These are phyloP conservation scores for Chenopodium formosanum DNA, from an alignment of 148 eudicot genomes.

Conservation along the genomic window DNA sequence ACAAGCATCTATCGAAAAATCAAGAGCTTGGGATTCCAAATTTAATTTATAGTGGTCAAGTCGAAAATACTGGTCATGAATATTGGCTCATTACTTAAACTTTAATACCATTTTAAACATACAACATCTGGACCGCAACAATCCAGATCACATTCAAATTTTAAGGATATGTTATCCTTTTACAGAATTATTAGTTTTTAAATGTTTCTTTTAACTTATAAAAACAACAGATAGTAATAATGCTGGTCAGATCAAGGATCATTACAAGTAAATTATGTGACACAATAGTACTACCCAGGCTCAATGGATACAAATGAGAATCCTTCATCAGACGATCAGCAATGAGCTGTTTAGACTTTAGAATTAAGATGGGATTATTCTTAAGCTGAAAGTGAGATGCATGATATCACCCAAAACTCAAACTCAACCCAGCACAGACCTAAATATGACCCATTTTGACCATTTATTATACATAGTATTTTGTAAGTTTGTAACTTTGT, in stretches of 20 bases:
- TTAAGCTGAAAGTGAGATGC: background rate
- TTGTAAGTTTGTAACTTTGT: too few species aligned
- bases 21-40: background rate
- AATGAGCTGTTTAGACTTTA: background rate
- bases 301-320: background rate
- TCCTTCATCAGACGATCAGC: background rate
- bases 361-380: background rate
- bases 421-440: background rate
- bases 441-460: too few species aligned
- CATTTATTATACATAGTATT: too few species aligned
- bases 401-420: background rate
- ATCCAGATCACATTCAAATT: background rate
- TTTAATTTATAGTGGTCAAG: background rate
- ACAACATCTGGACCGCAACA: background rate
- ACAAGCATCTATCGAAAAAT: background rate
- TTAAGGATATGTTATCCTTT: background rate
- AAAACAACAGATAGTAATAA: background rate
- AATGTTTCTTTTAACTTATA: background rate
- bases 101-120: background rate
- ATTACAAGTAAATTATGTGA: background rate
- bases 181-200: background rate
- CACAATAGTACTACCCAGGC: background rate
- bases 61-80: background rate
- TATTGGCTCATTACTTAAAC: background rate
- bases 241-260: background rate